phyloP scores from a whole-genome alignment of 768 basidiomycete species.

The Russula olivacea region DNA sequence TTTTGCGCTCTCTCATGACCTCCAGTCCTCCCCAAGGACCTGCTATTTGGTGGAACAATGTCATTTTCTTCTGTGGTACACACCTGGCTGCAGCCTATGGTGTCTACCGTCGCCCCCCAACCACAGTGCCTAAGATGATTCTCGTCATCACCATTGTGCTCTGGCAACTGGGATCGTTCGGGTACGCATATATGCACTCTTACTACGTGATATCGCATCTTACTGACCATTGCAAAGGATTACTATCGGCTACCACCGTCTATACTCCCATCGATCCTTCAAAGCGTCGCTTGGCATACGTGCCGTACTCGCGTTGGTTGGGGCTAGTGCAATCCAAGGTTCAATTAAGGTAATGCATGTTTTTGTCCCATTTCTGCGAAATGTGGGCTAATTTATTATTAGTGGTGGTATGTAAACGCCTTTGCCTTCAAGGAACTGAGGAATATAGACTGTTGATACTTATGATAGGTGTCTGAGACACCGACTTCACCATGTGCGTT shows the following conservation, averaged over 20 bases:
- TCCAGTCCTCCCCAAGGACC: not conserved
- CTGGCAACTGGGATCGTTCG: constrained; percentile 69
- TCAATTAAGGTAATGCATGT: constrained; percentile 55
- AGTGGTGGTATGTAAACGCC: constrained; percentile 24
- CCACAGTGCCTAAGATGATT: constrained; percentile 40
- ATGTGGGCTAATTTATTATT: not conserved
- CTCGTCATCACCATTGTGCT: constrained; percentile 47
- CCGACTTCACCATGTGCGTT: constrained; percentile 63
- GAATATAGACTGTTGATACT: constrained; percentile 44
- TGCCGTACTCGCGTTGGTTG: constrained; percentile 54
- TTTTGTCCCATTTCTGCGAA: not conserved
- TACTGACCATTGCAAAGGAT: constrained; percentile 38
- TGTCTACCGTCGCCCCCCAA: constrained; percentile 44
- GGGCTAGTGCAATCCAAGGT: constrained; percentile 71
- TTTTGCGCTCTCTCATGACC: not conserved
- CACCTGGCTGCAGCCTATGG: constrained; percentile 56
- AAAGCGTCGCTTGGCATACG: constrained; percentile 51
- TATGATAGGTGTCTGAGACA: constrained; percentile 63
- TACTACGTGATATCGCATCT: not conserved
- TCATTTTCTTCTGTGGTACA: constrained; percentile 48
- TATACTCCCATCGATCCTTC: constrained; percentile 74
- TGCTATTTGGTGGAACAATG: constrained; percentile 60
- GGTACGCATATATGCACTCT: constrained; percentile 38
- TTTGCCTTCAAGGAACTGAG: not conserved
- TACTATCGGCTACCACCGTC: constrained; percentile 69